Base-by-base conservation (phyloP, 176 grass and related monocot genomes). In the Carex scoparia region DNA sequence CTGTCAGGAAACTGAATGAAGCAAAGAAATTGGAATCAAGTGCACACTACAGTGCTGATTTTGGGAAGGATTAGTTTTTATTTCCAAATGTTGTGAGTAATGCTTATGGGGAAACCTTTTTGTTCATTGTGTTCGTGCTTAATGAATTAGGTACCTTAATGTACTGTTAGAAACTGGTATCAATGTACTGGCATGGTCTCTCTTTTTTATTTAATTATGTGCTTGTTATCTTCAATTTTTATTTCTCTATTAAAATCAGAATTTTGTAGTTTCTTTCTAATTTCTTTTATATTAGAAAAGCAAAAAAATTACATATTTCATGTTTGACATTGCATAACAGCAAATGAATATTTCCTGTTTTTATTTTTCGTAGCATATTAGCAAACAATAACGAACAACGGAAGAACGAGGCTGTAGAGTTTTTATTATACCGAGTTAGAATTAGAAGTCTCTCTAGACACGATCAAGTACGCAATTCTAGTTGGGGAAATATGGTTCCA, bases 11-110 rank as follows among this genome's bases (percentile, higher is more conserved):
- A 80, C 61, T 98, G 86, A 98, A 94, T 1, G 92, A 98, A 18
- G 95, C 95, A 40, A 98, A 98, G 88, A 98, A 98, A 67, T 85
- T 98, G 1, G 91, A 98, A 81, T 98, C 95, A 7, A 98, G 84
- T 51, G 95, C 92, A 0, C 89, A 93, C 83, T 93, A 94, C 86
- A 94, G 75, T 38, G 92, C 89, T 15, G 95, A 98, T 83, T 98
- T 94, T 16, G 95, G 87, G 31, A 98, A 94, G 80, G 92, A 94
- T 23, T 98, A 88, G 32, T 15, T 12, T 72, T 28, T 65, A 19
- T 8, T 32, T 78, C 7, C 12, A 16, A 14, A 18, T 16, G 32
- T 58, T 79, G 27, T 27, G 19, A 76, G 46, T 54, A 76, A 55
- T 79, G 14, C 1, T 79, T 79, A 53, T 79, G 57, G 53, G 53